These are phyloP conservation scores for Cryphonectria naterciae DNA, from an alignment of 2,329 filamentous ascomycete species.

Conservation along the genomic window DNA sequence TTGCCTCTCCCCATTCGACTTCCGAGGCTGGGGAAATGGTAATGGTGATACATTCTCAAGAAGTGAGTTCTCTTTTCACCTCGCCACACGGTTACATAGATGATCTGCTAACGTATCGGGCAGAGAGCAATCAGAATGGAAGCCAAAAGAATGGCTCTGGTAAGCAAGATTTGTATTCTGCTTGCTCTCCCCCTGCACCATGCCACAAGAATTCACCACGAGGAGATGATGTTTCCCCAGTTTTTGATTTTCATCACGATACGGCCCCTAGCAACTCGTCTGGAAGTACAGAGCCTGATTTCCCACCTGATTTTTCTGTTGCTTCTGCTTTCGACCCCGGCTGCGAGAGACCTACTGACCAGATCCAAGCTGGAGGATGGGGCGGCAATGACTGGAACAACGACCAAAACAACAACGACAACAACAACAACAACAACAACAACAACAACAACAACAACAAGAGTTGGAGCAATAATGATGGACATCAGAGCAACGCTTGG, in stretches of 20 bases:
- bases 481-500: constrained; percentile 7
- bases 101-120: constrained; percentile 1
- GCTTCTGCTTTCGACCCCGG: neutral
- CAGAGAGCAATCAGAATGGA: constrained; percentile 16
- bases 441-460: neutral
- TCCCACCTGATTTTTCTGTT: neutral
- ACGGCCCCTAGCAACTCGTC: neutral
- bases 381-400: neutral
- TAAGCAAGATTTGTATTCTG: constrained; percentile 7
- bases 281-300: too few species aligned
- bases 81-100: neutral
- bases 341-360: neutral
- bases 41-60: constrained; percentile 7
- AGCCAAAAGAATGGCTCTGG: constrained; percentile 17
- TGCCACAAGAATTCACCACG: too few species aligned
- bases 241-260: neutral
- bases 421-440: neutral
- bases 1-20: constrained; percentile 7
- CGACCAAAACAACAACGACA: neutral
- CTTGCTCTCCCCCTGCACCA: neutral
- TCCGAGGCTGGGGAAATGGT: neutral
- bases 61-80: constrained; percentile 5
- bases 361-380: neutral
- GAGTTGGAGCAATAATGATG: neutral
- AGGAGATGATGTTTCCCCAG: neutral